These are phyloP conservation scores for Aspergillus luchuensis DNA, from an alignment of 2,329 filamentous ascomycete species.

Conservation along the genomic window DNA sequence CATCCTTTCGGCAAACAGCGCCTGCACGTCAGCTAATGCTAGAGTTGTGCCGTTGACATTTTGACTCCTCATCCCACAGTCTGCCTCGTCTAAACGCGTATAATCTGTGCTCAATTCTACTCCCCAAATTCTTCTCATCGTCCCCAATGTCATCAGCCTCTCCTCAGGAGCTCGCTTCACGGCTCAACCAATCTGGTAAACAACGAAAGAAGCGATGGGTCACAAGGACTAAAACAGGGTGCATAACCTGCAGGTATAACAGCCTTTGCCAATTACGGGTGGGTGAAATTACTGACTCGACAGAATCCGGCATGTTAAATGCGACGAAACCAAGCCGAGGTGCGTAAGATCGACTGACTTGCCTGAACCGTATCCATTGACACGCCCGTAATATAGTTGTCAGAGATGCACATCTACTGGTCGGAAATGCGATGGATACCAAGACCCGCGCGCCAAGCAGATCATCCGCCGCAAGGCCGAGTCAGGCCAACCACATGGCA, in stretches of 20 bases:
- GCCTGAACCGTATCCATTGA: too few species aligned
- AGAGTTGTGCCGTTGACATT: too few species aligned
- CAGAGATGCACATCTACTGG: conserved; percentile 3
- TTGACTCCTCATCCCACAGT: too few species aligned
- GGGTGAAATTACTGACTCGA: not conserved
- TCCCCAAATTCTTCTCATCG: too few species aligned
- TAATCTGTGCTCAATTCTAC: too few species aligned
- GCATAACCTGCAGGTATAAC: not conserved
- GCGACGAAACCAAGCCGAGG: conserved; percentile 6
- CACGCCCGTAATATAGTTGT: not conserved
- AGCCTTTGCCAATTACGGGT: not conserved
- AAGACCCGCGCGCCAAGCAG: not conserved
- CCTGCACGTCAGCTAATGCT: too few species aligned
- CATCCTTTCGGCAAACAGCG: too few species aligned
- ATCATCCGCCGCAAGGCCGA: not conserved
- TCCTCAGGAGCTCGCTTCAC: not conserved
- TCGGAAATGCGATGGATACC: not conserved
- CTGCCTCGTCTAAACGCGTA: too few species aligned
- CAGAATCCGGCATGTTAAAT: conserved; percentile 1
- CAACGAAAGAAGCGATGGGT: not conserved
- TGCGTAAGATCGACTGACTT: not conserved
- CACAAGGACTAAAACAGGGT: not conserved
- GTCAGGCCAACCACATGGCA: too few species aligned
- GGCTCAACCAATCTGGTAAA: not conserved
- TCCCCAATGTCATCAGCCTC: not conserved